Conservation (phyloP, 306 rosid genomes). For the Oxytropis ochrocephala region DNA sequence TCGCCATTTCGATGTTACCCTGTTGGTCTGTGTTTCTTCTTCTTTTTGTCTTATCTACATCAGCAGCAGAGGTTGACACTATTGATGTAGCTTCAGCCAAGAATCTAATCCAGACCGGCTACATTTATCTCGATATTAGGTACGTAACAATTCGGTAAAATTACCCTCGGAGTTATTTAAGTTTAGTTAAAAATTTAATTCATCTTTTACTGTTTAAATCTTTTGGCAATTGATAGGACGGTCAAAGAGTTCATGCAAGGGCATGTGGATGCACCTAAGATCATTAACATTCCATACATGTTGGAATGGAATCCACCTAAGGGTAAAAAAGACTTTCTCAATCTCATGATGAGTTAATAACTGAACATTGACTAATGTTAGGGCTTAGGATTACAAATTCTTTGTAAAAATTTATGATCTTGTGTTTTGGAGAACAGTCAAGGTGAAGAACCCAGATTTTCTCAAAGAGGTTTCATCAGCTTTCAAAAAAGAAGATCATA, state of each 20-base stretch:
- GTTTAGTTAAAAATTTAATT: too few relatives aligned
- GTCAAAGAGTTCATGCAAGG: conserved; percentile 66
- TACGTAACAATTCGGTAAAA: too few relatives aligned
- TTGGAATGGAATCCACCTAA: conserved; percentile 49
- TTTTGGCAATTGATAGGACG: conserved; percentile 41
- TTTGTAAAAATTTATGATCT: background rate
- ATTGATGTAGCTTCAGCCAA: conserved; percentile 57
- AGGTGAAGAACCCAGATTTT: conserved; percentile 63
- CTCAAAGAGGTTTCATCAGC: conserved; percentile 44
- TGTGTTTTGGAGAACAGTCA: conserved; percentile 35
- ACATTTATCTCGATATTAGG: conserved; percentile 77
- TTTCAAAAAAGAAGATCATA: conserved; percentile 53
- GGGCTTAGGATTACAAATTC: background rate
- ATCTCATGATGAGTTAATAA: background rate
- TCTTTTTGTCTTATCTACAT: conserved; percentile 27
- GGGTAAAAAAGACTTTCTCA: conserved; percentile 37
- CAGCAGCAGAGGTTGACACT: conserved; percentile 48
- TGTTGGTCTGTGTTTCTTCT: conserved; percentile 20
- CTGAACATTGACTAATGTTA: too few relatives aligned
- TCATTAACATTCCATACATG: conserved; percentile 72
- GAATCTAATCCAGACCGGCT: conserved; percentile 47
- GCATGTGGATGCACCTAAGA: conserved; percentile 49
- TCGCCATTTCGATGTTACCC: conserved; percentile 31
- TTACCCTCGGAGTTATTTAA: too few relatives aligned
- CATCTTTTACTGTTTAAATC: too few relatives aligned